Conservation (phyloP, 805 yeast genomes). For the Pichia manshurica region DNA sequence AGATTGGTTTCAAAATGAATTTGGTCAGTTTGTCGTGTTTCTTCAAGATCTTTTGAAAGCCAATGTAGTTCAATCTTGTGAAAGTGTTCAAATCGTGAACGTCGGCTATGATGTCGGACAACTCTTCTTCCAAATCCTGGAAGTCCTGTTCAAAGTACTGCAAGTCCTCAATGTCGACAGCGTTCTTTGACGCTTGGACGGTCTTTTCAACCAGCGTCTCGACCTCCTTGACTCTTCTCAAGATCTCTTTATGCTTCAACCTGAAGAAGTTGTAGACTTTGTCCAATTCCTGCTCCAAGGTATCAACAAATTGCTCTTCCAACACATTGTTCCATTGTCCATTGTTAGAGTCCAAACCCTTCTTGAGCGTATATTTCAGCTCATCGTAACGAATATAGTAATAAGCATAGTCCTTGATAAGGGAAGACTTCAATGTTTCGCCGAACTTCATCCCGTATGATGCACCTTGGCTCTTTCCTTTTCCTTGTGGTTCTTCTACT, state of each 20-base stretch:
- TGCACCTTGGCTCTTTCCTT: no score
- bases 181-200: conserved; percentile 40
- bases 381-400: conserved; percentile 92
- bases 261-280: conserved; percentile 89
- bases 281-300: conserved; percentile 78
- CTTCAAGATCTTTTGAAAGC: conserved; percentile 93
- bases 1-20: conserved; percentile 80
- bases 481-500: no score
- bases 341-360: conserved; percentile 50
- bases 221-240: conserved; percentile 76
- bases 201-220: conserved; percentile 64
- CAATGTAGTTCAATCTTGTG: conserved; percentile 89
- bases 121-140: conserved; percentile 67
- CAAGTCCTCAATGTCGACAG: conserved; percentile 30
- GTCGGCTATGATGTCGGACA: conserved; percentile 88
- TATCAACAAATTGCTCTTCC: conserved; percentile 76
- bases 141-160: conserved; percentile 55
- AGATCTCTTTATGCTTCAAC: conserved; percentile 80
- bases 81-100: conserved; percentile 96
- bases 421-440: conserved; percentile 81
- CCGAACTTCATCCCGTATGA: conserved; percentile 98
- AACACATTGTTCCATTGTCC: conserved; percentile 67
- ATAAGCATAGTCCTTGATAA: conserved; percentile 84
- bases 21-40: conserved; percentile 91
- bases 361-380: conserved; percentile 73